Conservation (phyloP, 139 green algal species). For the Bryopsis sp. region DNA sequence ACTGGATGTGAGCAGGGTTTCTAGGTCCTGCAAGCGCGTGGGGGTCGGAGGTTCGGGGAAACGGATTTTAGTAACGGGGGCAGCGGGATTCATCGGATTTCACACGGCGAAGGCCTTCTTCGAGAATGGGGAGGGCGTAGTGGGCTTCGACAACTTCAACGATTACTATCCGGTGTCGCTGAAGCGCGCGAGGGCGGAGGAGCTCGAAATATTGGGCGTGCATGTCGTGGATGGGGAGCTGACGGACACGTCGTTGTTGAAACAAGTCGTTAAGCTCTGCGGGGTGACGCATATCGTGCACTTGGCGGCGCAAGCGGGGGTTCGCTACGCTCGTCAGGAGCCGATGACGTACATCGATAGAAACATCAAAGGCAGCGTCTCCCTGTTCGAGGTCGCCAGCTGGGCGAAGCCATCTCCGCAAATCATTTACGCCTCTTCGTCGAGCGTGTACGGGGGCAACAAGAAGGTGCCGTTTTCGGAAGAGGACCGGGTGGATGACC, state of each 20-base stretch:
- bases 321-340: slow-evolving; percentile 63
- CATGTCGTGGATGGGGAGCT: slow-evolving; percentile 57
- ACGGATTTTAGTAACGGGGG: slow-evolving; percentile 44
- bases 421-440: slow-evolving; percentile 63
- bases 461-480: slow-evolving; percentile 49
- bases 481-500: slow-evolving; percentile 43
- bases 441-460: slow-evolving; percentile 58
- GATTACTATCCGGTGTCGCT: slow-evolving; percentile 63
- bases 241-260: slow-evolving; percentile 41
- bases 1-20: too few species aligned
- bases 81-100: slow-evolving; percentile 68
- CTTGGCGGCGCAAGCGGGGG: slow-evolving; percentile 68
- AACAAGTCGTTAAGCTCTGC: slow-evolving; percentile 45
- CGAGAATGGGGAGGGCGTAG: slow-evolving; percentile 38
- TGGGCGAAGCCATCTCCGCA: slow-evolving; percentile 29
- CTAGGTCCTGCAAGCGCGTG: too few species aligned
- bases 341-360: slow-evolving; percentile 55
- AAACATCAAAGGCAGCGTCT: slow-evolving; percentile 60
- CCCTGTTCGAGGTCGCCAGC: slow-evolving; percentile 55
- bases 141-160: slow-evolving; percentile 84
- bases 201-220: slow-evolving; percentile 31
- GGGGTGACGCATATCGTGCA: slow-evolving; percentile 68
- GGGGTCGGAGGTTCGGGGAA: too few species aligned
- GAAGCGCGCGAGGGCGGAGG: slow-evolving; percentile 42
- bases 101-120: slow-evolving; percentile 37